Evolutionary conservation across 306 rosid genomes (phyloP).

Genomic region (Casuarina equisetifolia): DNA sequence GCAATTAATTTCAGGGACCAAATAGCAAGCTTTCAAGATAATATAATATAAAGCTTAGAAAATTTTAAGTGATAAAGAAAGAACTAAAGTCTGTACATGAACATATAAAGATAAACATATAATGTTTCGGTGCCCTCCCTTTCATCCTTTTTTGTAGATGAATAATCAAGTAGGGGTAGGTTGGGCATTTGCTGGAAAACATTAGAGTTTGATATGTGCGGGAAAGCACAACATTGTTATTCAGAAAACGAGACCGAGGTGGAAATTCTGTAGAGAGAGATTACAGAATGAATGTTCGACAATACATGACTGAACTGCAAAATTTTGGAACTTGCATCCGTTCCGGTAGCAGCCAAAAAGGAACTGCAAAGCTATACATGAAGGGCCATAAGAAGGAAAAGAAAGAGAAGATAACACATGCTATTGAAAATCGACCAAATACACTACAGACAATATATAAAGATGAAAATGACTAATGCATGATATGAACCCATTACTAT

Average conservation of each 20-base stretch:
- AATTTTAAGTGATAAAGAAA: no score
- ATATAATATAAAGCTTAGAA: no score
- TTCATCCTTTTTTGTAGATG: no score
- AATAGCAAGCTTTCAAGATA: no score
- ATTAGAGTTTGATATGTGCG: no score
- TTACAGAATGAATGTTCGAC: not conserved
- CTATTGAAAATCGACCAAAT: not conserved
- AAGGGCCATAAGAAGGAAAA: not conserved
- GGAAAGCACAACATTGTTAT: not conserved
- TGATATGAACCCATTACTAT: conserved; percentile 18
- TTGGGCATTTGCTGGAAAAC: no score
- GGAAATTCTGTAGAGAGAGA: not conserved
- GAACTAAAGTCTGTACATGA: no score
- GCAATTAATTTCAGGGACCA: no score
- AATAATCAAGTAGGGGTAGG: no score
- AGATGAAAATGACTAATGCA: conserved; percentile 30
- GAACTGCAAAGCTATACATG: not conserved
- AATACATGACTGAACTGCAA: not conserved
- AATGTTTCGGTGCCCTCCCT: no score
- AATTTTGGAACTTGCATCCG: not conserved
- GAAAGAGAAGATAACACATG: not conserved
- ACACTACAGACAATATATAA: not conserved
- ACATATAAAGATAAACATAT: no score
- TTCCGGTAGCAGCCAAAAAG: not conserved
- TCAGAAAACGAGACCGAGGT: not conserved